Percentiles rank a stretch among this genome's conserved stretches.
Conservation (phyloP, 2,329 filamentous ascomycete genomes). For the Pseudopyrenochaeta lycopersici region DNA sequence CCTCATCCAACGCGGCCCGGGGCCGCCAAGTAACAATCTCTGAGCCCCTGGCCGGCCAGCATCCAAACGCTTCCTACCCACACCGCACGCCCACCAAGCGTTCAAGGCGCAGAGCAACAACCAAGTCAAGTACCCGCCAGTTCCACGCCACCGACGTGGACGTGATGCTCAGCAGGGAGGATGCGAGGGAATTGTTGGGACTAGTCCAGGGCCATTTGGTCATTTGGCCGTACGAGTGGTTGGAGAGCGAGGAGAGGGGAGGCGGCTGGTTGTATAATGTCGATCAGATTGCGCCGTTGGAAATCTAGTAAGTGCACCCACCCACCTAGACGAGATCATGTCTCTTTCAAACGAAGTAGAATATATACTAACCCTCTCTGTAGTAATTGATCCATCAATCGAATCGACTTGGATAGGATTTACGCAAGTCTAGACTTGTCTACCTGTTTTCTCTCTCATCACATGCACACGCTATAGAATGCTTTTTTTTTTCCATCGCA, state of each 20-base stretch:
- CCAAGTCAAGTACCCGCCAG: conserved; percentile 71
- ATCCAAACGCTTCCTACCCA: conserved; percentile 13
- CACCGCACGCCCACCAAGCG: conserved; percentile 30
- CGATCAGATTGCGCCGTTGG: conserved; percentile 92
- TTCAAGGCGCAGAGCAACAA: conserved; percentile 73
- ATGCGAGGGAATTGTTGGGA: conserved; percentile 82
- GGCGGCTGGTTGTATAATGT: conserved; percentile 98
- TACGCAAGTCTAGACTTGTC: too few species aligned
- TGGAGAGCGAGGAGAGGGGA: conserved; percentile 84
- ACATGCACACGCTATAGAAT: too few species aligned
- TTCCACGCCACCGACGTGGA: conserved; percentile 74
- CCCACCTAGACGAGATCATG: too few species aligned
- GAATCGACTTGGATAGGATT: too few species aligned
- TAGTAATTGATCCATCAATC: too few species aligned
- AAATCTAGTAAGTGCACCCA: conserved; percentile 80
- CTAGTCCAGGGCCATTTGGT: conserved; percentile 90
- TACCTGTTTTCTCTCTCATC: too few species aligned
- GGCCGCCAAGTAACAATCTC: conserved; percentile 48
- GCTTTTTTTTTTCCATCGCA: too few species aligned
- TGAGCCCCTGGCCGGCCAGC: conserved; percentile 33
- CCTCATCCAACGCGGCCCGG: conserved; percentile 25
- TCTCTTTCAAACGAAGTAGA: not conserved
- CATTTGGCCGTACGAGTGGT: conserved; percentile 92
- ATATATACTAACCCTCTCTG: too few species aligned
- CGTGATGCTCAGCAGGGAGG: conserved; percentile 70